Percentiles rank a stretch among this genome's conserved stretches.
These are phyloP conservation scores for Cercospora citrullina DNA, from an alignment of 2,329 filamentous ascomycete species.

Conservation along the genomic window DNA sequence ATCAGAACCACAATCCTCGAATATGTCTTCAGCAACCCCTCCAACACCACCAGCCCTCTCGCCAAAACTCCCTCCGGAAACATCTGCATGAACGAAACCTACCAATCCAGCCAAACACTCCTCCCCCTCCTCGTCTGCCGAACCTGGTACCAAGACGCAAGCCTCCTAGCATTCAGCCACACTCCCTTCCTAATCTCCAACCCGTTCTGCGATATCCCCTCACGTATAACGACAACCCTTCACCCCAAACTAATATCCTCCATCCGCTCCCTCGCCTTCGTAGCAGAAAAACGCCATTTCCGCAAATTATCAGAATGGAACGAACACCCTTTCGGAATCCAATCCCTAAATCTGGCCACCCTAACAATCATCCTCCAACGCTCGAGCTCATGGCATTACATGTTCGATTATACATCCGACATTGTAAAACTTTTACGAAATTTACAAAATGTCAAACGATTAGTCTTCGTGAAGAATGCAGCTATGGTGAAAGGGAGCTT, in stretches of 20 bases:
- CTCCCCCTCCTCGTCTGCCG: constrained; percentile 42
- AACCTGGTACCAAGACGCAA: constrained; percentile 42
- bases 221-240: constrained; percentile 29
- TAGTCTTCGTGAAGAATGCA: constrained; percentile 41
- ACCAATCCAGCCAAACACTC: constrained; percentile 35
- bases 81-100: constrained; percentile 34
- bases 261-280: constrained; percentile 38
- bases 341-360: constrained; percentile 37
- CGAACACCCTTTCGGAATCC: constrained; percentile 37
- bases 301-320: constrained; percentile 38
- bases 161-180: constrained; percentile 38
- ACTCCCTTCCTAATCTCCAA: constrained; percentile 42
- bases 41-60: constrained; percentile 18
- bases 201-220: constrained; percentile 37
- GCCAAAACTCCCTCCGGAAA: constrained; percentile 21
- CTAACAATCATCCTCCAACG: constrained; percentile 38
- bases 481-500: constrained; percentile 42
- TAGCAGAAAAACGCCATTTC: constrained; percentile 37
- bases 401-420: constrained; percentile 38
- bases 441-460: constrained; percentile 37
- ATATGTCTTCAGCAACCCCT: constrained; percentile 29
- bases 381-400: constrained; percentile 39
- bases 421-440: constrained; percentile 39
- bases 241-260: constrained; percentile 34
- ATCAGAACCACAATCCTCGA: constrained; percentile 41